phyloP scores from a whole-genome alignment of 768 basidiomycete species.

The Calocybe gangraenosa region DNA sequence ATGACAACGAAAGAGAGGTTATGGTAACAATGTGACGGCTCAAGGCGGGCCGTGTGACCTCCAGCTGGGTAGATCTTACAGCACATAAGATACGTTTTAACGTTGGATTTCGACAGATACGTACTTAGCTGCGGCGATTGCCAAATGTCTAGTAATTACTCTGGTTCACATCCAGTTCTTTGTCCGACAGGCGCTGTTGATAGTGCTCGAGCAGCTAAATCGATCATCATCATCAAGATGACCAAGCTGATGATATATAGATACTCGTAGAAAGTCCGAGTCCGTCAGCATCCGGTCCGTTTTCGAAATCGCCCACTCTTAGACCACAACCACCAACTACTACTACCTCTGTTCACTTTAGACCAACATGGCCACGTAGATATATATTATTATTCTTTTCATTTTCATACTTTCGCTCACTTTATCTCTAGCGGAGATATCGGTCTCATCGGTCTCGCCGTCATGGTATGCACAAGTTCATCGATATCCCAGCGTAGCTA shows the following conservation, averaged over 20 bases:
- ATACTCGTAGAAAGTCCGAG: constrained; percentile 14
- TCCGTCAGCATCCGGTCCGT: constrained; percentile 19
- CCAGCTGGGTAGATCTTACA: too few species aligned
- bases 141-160: constrained; percentile 2
- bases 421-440: constrained; percentile 76
- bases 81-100: too few species aligned
- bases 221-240: constrained; percentile 17
- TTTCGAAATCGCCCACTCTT: constrained; percentile 25
- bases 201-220: too few species aligned
- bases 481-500: constrained; percentile 16
- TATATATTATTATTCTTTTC: too few species aligned
- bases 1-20: too few species aligned
- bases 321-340: constrained; percentile 29
- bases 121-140: not conserved
- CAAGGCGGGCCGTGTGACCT: too few species aligned
- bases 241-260: constrained; percentile 20
- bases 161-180: constrained; percentile 2
- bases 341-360: constrained; percentile 30
- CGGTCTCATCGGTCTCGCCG: constrained; percentile 97
- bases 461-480: constrained; percentile 68
- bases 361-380: constrained; percentile 44
- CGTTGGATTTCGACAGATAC: too few species aligned
- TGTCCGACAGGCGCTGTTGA: too few species aligned
- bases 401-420: constrained; percentile 1
- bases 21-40: not conserved